A percentile compares a stretch with the other conserved stretches of the same genome.
phyloP scores from a whole-genome alignment of 2,329 filamentous ascomycete species.

The Sporothrix brasiliensis region DNA sequence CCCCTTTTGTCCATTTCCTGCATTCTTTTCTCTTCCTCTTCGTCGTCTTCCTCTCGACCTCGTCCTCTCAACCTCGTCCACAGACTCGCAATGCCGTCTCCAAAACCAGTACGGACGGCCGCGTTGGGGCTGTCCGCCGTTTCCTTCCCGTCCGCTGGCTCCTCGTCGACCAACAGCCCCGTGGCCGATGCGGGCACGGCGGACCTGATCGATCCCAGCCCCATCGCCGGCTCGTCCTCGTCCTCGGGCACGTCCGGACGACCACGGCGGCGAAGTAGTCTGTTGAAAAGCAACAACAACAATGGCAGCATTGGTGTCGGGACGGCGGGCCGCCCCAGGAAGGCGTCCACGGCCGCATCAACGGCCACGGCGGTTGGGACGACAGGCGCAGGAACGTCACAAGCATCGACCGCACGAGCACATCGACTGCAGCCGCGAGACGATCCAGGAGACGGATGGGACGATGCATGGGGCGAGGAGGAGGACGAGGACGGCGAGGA shows the following conservation, averaged over 20 bases:
- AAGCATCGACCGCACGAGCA: neutral
- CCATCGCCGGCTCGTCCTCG: constrained; percentile 44
- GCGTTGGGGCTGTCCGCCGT: constrained; percentile 13
- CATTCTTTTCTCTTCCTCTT: neutral
- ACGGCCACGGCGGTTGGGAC: constrained; percentile 73
- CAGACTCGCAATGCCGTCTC: constrained; percentile 31
- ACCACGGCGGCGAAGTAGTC: constrained; percentile 59
- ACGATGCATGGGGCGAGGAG: constrained; percentile 77
- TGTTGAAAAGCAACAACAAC: constrained; percentile 45
- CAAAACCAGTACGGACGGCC: constrained; percentile 26
- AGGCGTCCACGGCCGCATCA: constrained; percentile 17
- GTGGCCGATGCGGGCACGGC: constrained; percentile 37
- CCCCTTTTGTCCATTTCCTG: neutral
- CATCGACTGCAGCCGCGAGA: constrained; percentile 39
- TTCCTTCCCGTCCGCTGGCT: neutral
- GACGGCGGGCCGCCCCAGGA: neutral
- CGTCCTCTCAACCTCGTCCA: neutral
- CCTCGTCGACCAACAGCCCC: constrained; percentile 11
- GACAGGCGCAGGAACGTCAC: constrained; percentile 46
- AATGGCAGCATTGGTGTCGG: neutral
- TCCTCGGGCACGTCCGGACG: constrained; percentile 47
- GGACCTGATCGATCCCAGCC: constrained; percentile 57
- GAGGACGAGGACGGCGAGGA: constrained; percentile 86
- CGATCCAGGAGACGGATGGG: constrained; percentile 60
- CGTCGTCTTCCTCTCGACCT: neutral